Conservation (phyloP, 2,329 filamentous ascomycete genomes). For the Diaporthe sp. region DNA sequence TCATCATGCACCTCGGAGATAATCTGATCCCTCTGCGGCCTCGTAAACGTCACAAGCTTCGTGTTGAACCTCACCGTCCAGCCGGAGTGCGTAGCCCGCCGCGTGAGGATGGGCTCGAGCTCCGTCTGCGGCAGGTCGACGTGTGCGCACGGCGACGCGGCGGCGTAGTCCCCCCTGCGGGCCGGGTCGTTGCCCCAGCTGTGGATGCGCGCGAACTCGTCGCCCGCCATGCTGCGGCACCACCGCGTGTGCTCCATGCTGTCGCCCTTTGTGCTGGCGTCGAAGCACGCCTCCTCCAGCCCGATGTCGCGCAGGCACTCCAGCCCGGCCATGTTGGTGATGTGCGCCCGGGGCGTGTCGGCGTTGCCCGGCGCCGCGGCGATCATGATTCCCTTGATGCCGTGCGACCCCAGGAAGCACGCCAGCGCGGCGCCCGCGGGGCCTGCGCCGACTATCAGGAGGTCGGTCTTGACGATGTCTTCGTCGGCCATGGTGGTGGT, state of each 20-base stretch:
- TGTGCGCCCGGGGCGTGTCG: constrained; percentile 70
- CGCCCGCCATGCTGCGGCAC: constrained; percentile 64
- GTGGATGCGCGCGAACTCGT: constrained; percentile 62
- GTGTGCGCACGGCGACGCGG: constrained; percentile 57
- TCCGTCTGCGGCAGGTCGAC: constrained; percentile 62
- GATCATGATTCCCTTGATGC: constrained; percentile 66
- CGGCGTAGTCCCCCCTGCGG: constrained; percentile 59
- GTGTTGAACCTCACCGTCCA: constrained; percentile 59
- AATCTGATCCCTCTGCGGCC: constrained; percentile 39
- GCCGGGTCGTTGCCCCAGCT: constrained; percentile 64
- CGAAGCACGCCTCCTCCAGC: constrained; percentile 56
- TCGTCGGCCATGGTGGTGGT: constrained; percentile 8
- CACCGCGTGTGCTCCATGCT: constrained; percentile 65
- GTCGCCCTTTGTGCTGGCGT: constrained; percentile 52
- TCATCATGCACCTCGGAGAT: constrained; percentile 36
- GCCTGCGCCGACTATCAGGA: constrained; percentile 50
- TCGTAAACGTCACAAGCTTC: constrained; percentile 49
- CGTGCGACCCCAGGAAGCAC: constrained; percentile 60
- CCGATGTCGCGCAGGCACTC: constrained; percentile 67
- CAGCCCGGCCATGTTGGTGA: constrained; percentile 70
- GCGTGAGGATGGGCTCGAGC: constrained; percentile 61
- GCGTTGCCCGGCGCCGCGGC: constrained; percentile 62
- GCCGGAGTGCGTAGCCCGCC: constrained; percentile 53
- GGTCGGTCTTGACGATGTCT: constrained; percentile 39
- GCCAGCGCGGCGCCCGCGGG: constrained; percentile 67